phyloP scores from a whole-genome alignment of 805 yeast species.

The Lipomyces chichibuensis region DNA sequence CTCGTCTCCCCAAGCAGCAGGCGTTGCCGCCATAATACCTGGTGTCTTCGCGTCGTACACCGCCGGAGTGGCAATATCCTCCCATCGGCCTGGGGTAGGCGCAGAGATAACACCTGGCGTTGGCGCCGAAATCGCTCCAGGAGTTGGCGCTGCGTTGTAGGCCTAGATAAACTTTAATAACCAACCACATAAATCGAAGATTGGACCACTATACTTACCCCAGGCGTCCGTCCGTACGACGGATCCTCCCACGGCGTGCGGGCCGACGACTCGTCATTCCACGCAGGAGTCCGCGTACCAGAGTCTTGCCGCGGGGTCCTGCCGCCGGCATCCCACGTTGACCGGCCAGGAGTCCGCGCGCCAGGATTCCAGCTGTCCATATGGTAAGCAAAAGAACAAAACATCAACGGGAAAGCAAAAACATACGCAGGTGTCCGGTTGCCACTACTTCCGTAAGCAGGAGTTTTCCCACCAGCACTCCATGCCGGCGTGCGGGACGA shows the following conservation, averaged over 20 bases:
- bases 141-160: conserved; percentile 46
- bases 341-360: conserved; percentile 51
- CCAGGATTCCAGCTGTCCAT: conserved; percentile 45
- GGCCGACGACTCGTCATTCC: conserved; percentile 22
- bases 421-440: conserved; percentile 29
- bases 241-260: conserved; percentile 41
- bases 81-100: conserved; percentile 44
- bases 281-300: conserved; percentile 45
- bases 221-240: conserved; percentile 46
- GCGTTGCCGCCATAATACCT: conserved; percentile 35
- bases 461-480: conserved; percentile 43
- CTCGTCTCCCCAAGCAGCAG: conserved; percentile 36
- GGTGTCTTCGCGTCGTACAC: conserved; percentile 46
- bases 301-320: conserved; percentile 48
- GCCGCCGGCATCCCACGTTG: conserved; percentile 38
- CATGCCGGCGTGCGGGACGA: conserved; percentile 52
- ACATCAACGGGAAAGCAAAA: not conserved
- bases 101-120: conserved; percentile 48
- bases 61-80: conserved; percentile 44
- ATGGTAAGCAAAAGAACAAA: not conserved
- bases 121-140: conserved; percentile 47
- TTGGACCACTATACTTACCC: conserved; percentile 44
- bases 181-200: not conserved
- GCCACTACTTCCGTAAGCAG: conserved; percentile 34
- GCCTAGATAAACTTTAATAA: not conserved